Base-by-base conservation (phyloP, 257 asterid species). In the Nicotiana paniculata region DNA sequence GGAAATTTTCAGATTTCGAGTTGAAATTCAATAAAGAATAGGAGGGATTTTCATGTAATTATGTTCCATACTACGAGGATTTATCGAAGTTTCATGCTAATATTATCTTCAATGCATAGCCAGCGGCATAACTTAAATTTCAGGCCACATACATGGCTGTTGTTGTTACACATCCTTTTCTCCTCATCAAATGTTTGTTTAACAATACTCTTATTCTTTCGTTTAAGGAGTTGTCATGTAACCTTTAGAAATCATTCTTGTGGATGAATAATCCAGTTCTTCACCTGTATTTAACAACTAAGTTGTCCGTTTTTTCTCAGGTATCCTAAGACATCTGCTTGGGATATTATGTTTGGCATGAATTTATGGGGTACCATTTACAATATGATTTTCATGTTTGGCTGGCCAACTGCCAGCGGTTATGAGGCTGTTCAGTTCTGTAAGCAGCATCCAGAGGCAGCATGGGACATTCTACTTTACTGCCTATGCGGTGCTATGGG, bases 301-400 rank as follows among this genome's bases (percentile, higher is more conserved):
- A 28, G 61, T 51, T 30, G 18, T 37, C 17, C 10, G 33, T n/a
- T 67, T 32, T 37, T 72, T 9, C 82, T 72, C 92, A 96, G 99
- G 94, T 93, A 94, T 86, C 98, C 98, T 3, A 94, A 96, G 84
- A 94, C 98, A 24, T 90, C 89, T 55, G 98, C 98, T 0, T 96
- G 97, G 98, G 91, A 92, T 87, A 96, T 96, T 87, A 96, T 96
- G 99, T 91, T 96, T 10, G 99, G 99, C 37, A 96, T 96, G 99
- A 96, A 96, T 88, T 83, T 96, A 79, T 96, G 99, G 99, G 99
- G 99, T 43, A 90, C 97, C 69, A 90, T 96, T 54, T 96, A 96
- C 91, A 96, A 96, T 57, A 84, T 91, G 90, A 62, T 92, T 67
- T 96, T 96, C 86, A 94, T 96, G 99, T 93, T 96, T 43, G 97